Percentiles rank a stretch among this genome's conserved stretches.
phyloP scores from a whole-genome alignment of 2,329 filamentous ascomycete species.

The Talaromyces sp. region DNA sequence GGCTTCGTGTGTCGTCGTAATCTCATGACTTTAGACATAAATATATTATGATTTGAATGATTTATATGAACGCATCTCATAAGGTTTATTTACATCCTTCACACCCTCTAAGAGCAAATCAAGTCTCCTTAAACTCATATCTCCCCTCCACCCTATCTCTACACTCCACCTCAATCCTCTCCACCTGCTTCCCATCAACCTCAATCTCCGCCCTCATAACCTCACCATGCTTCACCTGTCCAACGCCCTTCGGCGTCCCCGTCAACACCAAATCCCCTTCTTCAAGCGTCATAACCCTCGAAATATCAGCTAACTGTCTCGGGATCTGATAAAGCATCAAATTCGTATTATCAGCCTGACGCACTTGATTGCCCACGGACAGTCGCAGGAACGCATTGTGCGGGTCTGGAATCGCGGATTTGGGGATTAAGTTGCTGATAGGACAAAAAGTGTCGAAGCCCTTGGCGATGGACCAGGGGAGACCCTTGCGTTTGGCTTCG shows the following conservation, averaged over 20 bases:
- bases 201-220: conserved; percentile 79
- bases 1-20: background rate
- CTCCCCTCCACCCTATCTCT: conserved; percentile 69
- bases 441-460: conserved; percentile 98
- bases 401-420: conserved; percentile 76
- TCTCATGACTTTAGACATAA: background rate
- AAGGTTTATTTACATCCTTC: background rate
- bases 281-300: conserved; percentile 89
- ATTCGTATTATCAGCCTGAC: conserved; percentile 83
- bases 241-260: conserved; percentile 96
- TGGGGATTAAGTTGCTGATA: conserved; percentile 75
- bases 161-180: conserved; percentile 77
- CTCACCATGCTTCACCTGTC: conserved; percentile 78
- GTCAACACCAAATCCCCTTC: conserved; percentile 90
- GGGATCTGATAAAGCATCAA: conserved; percentile 94
- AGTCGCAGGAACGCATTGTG: conserved; percentile 86
- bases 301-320: conserved; percentile 83
- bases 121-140: conserved; percentile 75
- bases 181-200: conserved; percentile 75
- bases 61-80: background rate
- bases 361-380: conserved; percentile 72
- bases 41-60: too few relatives aligned
- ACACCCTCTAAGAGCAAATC: conserved; percentile 20
- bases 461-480: conserved; percentile 95
- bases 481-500: conserved; percentile 93